A percentile compares a stretch with the other conserved stretches of the same genome.
Conservation (phyloP, 2,329 filamentous ascomycete genomes). For the Pestalotiopsis sp. region DNA sequence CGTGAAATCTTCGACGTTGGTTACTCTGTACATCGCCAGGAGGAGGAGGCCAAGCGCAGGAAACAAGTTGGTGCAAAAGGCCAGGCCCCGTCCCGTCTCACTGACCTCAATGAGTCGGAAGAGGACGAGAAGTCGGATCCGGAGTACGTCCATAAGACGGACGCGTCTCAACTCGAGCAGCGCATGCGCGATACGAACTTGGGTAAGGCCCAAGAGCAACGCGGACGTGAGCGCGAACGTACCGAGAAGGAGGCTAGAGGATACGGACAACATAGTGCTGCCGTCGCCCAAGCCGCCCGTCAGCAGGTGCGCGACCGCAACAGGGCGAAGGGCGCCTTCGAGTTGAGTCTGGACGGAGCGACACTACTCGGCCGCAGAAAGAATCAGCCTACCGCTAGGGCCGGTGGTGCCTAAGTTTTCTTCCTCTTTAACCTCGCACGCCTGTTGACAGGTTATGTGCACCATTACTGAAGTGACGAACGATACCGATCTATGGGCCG, state of each 20-base stretch:
- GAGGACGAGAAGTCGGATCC: slow-evolving; percentile 59
- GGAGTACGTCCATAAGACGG: slow-evolving; percentile 45
- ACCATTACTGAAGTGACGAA: background rate
- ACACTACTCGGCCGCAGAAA: slow-evolving; percentile 73
- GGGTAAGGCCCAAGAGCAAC: slow-evolving; percentile 54
- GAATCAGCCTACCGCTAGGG: slow-evolving; percentile 53
- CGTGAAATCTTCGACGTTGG: slow-evolving; percentile 97
- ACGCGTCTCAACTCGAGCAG: slow-evolving; percentile 73
- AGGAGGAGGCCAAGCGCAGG: slow-evolving; percentile 90
- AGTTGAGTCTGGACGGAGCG: slow-evolving; percentile 88
- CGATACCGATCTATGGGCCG: background rate
- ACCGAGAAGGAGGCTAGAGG: slow-evolving; percentile 56
- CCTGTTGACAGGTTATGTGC: background rate
- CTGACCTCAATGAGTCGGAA: slow-evolving; percentile 70
- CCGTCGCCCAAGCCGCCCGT: slow-evolving; percentile 81
- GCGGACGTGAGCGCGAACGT: slow-evolving; percentile 47
- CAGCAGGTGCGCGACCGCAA: slow-evolving; percentile 73
- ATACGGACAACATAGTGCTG: slow-evolving; percentile 86
- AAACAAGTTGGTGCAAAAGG: slow-evolving; percentile 79
- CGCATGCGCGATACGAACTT: slow-evolving; percentile 82
- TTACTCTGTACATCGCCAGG: slow-evolving; percentile 96
- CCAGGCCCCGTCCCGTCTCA: slow-evolving; percentile 59
- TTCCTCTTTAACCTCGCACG: background rate
- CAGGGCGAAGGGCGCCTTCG: slow-evolving; percentile 80
- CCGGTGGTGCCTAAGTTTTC: slow-evolving; percentile 33